Conservation (phyloP, 148 eudicot genomes). For the Talinum fruticosum region DNA sequence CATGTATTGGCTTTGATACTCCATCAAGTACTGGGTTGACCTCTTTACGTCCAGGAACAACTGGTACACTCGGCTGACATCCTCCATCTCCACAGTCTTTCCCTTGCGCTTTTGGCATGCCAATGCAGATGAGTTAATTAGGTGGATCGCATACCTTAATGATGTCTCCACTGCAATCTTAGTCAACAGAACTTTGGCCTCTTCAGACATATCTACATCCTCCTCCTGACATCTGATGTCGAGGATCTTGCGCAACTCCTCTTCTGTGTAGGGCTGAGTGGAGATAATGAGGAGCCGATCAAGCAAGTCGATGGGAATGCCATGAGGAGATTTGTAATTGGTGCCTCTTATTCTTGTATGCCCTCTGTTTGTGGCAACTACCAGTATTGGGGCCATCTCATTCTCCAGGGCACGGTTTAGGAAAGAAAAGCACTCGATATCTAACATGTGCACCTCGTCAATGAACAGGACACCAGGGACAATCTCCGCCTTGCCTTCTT, state of each 20-base stretch:
- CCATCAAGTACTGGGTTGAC: constrained; percentile 95
- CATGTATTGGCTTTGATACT: constrained; percentile 89
- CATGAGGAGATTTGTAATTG: constrained; percentile 88
- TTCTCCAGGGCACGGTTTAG: constrained; percentile 91
- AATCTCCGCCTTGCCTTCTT: constrained; percentile 97
- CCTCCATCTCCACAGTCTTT: constrained; percentile 85
- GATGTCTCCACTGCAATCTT: constrained; percentile 89
- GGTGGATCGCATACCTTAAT: constrained; percentile 76
- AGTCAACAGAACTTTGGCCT: constrained; percentile 70
- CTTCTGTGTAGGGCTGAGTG: constrained; percentile 83
- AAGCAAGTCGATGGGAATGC: constrained; percentile 88
- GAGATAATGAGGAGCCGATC: constrained; percentile 87
- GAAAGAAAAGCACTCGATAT: constrained; percentile 93
- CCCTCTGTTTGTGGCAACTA: constrained; percentile 91
- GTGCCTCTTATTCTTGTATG: constrained; percentile 90
- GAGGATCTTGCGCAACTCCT: constrained; percentile 77
- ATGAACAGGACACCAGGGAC: constrained; percentile 95
- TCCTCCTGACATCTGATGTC: constrained; percentile 91
- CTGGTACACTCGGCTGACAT: constrained; percentile 75
- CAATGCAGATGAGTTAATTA: constrained; percentile 76
- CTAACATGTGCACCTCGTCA: constrained; percentile 98
- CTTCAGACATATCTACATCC: constrained; percentile 93
- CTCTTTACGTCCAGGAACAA: constrained; percentile 91
- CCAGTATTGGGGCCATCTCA: constrained; percentile 93
- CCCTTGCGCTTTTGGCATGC: constrained; percentile 88